Conservation (phyloP, 2,329 filamentous ascomycete species). For the Colletotrichum camelliae region DNA sequence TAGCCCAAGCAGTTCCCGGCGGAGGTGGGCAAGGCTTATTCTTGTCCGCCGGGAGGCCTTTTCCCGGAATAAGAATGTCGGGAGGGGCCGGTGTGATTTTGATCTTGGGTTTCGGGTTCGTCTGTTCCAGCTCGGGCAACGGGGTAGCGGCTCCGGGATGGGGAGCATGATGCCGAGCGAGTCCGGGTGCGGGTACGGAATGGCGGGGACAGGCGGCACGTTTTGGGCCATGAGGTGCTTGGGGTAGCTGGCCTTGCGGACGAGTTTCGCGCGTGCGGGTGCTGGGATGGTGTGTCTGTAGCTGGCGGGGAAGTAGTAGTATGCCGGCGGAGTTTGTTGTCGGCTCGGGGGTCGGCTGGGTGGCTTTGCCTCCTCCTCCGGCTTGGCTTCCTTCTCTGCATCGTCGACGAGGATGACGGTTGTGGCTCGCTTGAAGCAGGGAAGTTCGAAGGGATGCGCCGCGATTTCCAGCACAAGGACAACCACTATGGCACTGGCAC, state of each 20-base stretch:
- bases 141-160: conserved; percentile 17
- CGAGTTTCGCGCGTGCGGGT: conserved; percentile 1
- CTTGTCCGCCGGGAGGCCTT: not conserved
- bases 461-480: conserved; percentile 26
- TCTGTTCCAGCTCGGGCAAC: conserved; percentile 10
- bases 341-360: conserved; percentile 1
- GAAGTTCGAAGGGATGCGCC: conserved; percentile 26
- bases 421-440: conserved; percentile 19
- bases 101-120: not conserved
- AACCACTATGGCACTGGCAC: conserved; percentile 11
- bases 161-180: conserved; percentile 16
- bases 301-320: conserved; percentile 16
- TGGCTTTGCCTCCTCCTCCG: conserved; percentile 8
- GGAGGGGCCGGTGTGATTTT: conserved; percentile 9
- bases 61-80: conserved; percentile 18
- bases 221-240: not conserved
- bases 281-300: conserved; percentile 12
- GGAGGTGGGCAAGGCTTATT: conserved; percentile 17
- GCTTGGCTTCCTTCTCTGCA: conserved; percentile 19
- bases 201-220: not conserved
- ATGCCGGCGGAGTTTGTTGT: conserved; percentile 5
- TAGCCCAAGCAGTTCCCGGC: conserved; percentile 23
- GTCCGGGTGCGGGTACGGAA: conserved; percentile 17
- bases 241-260: conserved; percentile 13
- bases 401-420: conserved; percentile 6